phyloP scores from a whole-genome alignment of 306 rosid species.

The Cucurbita argyrosperma region DNA sequence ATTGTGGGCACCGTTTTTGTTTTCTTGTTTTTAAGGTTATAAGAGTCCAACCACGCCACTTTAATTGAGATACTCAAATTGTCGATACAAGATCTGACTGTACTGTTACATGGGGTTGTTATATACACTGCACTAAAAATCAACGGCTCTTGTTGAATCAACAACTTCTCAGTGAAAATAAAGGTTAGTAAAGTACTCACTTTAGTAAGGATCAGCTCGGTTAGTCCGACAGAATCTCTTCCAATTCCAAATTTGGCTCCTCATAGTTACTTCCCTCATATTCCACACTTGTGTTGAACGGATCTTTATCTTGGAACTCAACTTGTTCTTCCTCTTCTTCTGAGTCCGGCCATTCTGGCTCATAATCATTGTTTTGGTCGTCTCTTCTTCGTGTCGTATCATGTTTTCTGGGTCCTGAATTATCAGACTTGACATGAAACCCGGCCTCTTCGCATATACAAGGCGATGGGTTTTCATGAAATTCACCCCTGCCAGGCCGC shows the following conservation, averaged over 20 bases:
- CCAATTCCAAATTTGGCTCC: constrained; percentile 48
- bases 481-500: constrained; percentile 92
- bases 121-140: background rate
- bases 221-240: constrained; percentile 84
- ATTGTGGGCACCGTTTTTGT: no score
- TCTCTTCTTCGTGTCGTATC: constrained; percentile 22
- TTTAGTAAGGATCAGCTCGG: constrained; percentile 1
- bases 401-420: constrained; percentile 28
- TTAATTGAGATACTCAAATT: no score
- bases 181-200: background rate
- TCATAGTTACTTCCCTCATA: constrained; percentile 52
- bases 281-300: constrained; percentile 37
- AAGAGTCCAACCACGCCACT: no score
- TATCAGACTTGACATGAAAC: constrained; percentile 25
- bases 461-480: constrained; percentile 86
- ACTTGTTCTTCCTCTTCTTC: constrained; percentile 64
- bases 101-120: background rate
- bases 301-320: constrained; percentile 38
- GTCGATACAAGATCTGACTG: background rate
- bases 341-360: constrained; percentile 44
- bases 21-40: no score
- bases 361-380: constrained; percentile 36
- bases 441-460: constrained; percentile 79
- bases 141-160: constrained; percentile 1
- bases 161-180: background rate